These are phyloP conservation scores for Phytophthora lateralis DNA, from an alignment of 352 stramenopile species.

Conservation along the genomic window DNA sequence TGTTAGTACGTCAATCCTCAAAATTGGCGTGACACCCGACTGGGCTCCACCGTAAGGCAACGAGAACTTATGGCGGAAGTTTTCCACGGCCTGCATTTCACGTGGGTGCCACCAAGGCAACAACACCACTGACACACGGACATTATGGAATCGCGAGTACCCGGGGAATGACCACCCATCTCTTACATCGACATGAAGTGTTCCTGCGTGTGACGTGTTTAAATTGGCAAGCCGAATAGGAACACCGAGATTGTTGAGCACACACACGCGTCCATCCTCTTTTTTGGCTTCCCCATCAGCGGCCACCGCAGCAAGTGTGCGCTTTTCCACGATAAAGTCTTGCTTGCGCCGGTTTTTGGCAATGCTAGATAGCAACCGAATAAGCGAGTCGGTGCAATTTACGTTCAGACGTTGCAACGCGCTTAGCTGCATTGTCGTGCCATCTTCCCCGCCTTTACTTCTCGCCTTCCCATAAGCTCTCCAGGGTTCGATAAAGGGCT, in stretches of 20 bases:
- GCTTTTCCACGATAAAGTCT: constrained; percentile 75
- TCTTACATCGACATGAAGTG: constrained; percentile 78
- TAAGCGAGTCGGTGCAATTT: constrained; percentile 86
- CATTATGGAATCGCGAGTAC: constrained; percentile 88
- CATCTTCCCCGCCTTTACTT: constrained; percentile 54
- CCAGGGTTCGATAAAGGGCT: constrained; percentile 89
- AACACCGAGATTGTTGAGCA: constrained; percentile 90
- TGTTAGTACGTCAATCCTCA: constrained; percentile 77
- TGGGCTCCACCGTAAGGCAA: constrained; percentile 85
- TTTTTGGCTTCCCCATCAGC: constrained; percentile 85
- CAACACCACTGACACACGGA: constrained; percentile 81
- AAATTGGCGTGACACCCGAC: constrained; percentile 85
- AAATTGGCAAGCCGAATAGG: constrained; percentile 89
- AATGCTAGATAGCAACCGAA: constrained; percentile 81
- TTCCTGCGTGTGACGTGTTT: constrained; percentile 85
- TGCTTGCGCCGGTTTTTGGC: constrained; percentile 77
- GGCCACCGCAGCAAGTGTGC: constrained; percentile 74
- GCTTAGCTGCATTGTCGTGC: constrained; percentile 78
- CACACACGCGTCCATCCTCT: constrained; percentile 82
- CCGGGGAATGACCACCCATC: constrained; percentile 86
- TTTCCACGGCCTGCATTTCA: constrained; percentile 72
- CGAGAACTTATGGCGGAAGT: constrained; percentile 80
- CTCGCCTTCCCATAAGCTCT: constrained; percentile 69
- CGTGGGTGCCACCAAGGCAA: constrained; percentile 88
- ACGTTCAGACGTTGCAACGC: constrained; percentile 87